Base-by-base conservation (phyloP, 164 flowering plant genomes). In the Sedum album region DNA sequence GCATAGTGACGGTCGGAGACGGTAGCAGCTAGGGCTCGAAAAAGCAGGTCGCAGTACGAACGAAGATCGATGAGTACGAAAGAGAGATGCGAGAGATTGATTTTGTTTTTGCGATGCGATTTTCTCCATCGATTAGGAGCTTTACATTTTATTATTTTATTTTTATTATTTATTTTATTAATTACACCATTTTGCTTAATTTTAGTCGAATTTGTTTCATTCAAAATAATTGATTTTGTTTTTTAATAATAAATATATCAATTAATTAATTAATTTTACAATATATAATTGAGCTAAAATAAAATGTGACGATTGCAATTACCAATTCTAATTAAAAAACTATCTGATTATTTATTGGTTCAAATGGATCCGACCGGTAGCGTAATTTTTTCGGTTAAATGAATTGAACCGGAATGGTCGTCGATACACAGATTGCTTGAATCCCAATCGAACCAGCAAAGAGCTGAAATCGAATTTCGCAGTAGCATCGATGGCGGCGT, bases 1-100 rank as follows among this genome's bases (percentile, higher is more conserved):
- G 66, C 42, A 63, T 63, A 36, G 41, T 63, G 38, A 63, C 36
- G 25, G 41, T 61, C 35, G 31, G 57, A n/a, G n/a, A n/a, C 31
- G 10, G 61, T n/a, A 8, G 57, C 23, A 51, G 57, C 57, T 51
- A 21, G 57, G 26, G 26, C 57, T 5, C 25, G 57, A 51, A 51
- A 51, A 8, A 21, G 57, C 21, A 18, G 26, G 11, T 5, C 30
- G 30, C 60, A 53, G 60, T 23, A 53, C 28, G 60, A 53, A 53
- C 28, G 60, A 53, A 53, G 60, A 53, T 53, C 60, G 60, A 9
- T 4, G 55, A 49, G 23, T 49, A 49, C 60, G 60, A 53, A 23
- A 7, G 38, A 35, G 7, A 7, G 38, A 9, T 53, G 6, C 28
- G 60, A 53, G 30, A 53, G 28, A 53, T 23, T 23, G 60, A 53